Percentiles rank a stretch among this genome's conserved stretches.
Evolutionary conservation across 2,329 filamentous ascomycete genomes (phyloP).

Genomic region (Monosporascus sp.): DNA sequence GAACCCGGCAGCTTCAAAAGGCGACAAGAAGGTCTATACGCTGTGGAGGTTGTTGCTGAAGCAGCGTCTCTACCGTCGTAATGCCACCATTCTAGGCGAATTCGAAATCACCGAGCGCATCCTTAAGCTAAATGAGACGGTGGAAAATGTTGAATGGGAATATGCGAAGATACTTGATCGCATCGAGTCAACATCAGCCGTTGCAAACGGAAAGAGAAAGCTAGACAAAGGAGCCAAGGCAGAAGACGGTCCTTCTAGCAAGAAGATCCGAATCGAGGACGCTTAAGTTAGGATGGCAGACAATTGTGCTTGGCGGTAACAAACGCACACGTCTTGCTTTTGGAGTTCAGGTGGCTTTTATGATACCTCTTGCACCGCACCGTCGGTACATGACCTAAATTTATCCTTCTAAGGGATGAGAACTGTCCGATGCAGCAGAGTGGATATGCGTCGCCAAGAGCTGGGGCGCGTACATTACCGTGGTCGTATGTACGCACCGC

Average conservation of each 20-base stretch:
- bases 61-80: slow-evolving; percentile 69
- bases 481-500: neutral
- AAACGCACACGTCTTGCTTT: slow-evolving; percentile 3
- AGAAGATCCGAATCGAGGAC: slow-evolving; percentile 40
- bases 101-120: slow-evolving; percentile 63
- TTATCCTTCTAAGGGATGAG: neutral
- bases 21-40: slow-evolving; percentile 57
- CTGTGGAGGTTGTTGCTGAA: slow-evolving; percentile 75
- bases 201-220: slow-evolving; percentile 42
- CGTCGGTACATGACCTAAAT: slow-evolving; percentile 9
- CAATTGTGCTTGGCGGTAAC: slow-evolving; percentile 7
- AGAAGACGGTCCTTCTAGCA: slow-evolving; percentile 26
- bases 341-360: slow-evolving; percentile 17
- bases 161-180: slow-evolving; percentile 59
- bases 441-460: neutral
- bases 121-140: slow-evolving; percentile 65
- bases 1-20: slow-evolving; percentile 36
- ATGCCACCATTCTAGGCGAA: slow-evolving; percentile 64
- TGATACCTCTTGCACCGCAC: slow-evolving; percentile 19
- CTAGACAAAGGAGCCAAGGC: slow-evolving; percentile 22
- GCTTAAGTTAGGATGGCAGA: slow-evolving; percentile 2
- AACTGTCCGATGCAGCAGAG: neutral
- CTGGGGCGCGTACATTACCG: neutral
- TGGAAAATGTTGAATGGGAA: slow-evolving; percentile 64
- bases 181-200: slow-evolving; percentile 15